These are phyloP conservation scores for Sporothrix mexicana DNA, from an alignment of 2,329 filamentous ascomycete species.

Conservation along the genomic window DNA sequence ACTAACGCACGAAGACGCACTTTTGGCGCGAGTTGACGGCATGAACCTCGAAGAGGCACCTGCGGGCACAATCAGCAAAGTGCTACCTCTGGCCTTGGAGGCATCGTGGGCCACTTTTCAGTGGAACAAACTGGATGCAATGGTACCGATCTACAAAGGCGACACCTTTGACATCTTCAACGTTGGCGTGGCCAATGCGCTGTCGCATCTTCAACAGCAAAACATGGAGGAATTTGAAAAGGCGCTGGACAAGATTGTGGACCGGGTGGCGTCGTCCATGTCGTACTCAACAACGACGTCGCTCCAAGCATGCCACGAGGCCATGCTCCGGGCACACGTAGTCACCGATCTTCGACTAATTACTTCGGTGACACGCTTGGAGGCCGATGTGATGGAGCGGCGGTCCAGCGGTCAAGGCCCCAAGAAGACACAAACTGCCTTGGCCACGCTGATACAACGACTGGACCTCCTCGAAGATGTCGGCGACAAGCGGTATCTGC, in stretches of 20 bases:
- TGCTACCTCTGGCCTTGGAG: conserved; percentile 85
- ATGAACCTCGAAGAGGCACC: conserved; percentile 59
- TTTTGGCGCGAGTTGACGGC: conserved; percentile 84
- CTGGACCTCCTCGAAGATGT: conserved; percentile 88
- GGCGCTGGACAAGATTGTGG: conserved; percentile 68
- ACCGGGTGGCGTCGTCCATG: conserved; percentile 73
- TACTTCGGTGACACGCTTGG: conserved; percentile 43
- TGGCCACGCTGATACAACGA: conserved; percentile 71
- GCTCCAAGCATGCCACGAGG: conserved; percentile 80
- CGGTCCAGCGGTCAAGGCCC: conserved; percentile 49
- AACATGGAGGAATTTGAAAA: conserved; percentile 59
- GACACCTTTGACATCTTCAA: conserved; percentile 73
- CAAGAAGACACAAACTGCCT: conserved; percentile 48
- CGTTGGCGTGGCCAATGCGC: conserved; percentile 73
- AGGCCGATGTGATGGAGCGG: conserved; percentile 41
- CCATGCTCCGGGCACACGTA: conserved; percentile 84
- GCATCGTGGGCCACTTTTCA: conserved; percentile 88
- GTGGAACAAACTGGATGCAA: conserved; percentile 76
- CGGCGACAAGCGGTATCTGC: conserved; percentile 89
- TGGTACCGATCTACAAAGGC: conserved; percentile 60
- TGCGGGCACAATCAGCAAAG: conserved; percentile 59
- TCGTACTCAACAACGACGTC: conserved; percentile 79
- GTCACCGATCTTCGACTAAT: conserved; percentile 87
- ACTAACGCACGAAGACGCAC: conserved; percentile 64
- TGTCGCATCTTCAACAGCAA: conserved; percentile 63